These are phyloP conservation scores for Begonia loranthoides DNA, from an alignment of 306 rosid genomes.

Conservation along the genomic window DNA sequence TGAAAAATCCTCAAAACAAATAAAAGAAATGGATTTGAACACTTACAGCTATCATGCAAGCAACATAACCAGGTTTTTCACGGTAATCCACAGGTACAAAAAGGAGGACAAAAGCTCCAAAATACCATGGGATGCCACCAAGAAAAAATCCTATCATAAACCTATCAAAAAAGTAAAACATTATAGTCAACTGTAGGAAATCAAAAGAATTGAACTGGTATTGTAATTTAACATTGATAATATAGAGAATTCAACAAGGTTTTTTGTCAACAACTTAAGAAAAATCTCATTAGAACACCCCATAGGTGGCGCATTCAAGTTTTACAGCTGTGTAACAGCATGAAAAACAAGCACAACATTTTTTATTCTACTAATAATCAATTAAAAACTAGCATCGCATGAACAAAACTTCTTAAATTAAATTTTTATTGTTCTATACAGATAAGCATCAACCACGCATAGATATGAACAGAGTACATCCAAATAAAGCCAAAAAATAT, in stretches of 20 bases:
- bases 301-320: no score
- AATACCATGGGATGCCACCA: conserved; percentile 75
- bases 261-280: no score
- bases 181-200: not conserved
- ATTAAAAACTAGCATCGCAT: no score
- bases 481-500: not conserved
- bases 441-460: not conserved
- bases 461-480: not conserved
- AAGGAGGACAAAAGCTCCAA: conserved; percentile 49
- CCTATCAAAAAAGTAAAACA: conserved; percentile 25
- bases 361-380: no score
- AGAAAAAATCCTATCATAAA: conserved; percentile 61
- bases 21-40: conserved; percentile 1
- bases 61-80: conserved; percentile 78
- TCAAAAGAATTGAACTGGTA: not conserved
- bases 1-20: conserved; percentile 3
- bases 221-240: not conserved
- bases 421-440: no score
- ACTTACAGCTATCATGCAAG: conserved; percentile 77
- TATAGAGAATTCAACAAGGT: no score
- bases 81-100: conserved; percentile 53
- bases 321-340: no score
- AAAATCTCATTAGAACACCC: no score
- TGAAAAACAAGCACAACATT: no score
- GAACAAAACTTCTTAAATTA: no score